Evolutionary conservation across 2,329 filamentous ascomycete genomes (phyloP).

Genomic region (Rutstroemia sp.): DNA sequence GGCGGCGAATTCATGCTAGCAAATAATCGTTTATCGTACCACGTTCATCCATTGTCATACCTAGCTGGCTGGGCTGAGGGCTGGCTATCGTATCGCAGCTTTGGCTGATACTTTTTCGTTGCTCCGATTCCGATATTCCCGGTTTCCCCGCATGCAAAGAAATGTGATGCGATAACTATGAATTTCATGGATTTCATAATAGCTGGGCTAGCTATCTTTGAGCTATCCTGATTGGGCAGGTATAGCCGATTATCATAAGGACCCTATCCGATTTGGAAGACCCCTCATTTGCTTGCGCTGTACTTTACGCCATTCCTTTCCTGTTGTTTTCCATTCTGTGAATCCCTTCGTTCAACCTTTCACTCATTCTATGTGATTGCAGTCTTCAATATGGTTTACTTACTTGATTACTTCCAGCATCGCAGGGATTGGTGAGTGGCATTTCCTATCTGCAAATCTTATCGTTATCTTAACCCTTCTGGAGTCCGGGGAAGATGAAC

Average conservation of each 20-base stretch:
- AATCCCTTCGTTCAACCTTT: neutral
- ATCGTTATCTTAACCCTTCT: neutral
- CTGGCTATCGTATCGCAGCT: neutral
- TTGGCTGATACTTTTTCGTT: neutral
- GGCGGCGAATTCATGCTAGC: neutral
- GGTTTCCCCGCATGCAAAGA: neutral
- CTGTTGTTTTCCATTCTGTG: neutral
- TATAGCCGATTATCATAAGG: constrained; percentile 17
- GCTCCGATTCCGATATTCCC: too few relatives aligned
- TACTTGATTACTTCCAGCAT: constrained; percentile 30
- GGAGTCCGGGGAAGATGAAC: neutral
- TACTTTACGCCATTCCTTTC: neutral
- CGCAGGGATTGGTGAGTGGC: constrained; percentile 26
- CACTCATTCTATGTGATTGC: neutral
- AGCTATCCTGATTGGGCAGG: constrained; percentile 13
- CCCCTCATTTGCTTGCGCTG: constrained; percentile 3
- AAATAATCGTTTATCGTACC: too few relatives aligned
- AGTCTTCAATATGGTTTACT: constrained; percentile 26
- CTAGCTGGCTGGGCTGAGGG: neutral
- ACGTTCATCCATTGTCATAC: too few relatives aligned
- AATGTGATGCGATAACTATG: too few relatives aligned
- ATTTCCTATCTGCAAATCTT: neutral
- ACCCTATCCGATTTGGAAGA: neutral
- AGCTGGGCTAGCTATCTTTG: neutral
- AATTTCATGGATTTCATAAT: too few relatives aligned